Conservation (phyloP, 306 rosid species). For the Rubus idaeus region DNA sequence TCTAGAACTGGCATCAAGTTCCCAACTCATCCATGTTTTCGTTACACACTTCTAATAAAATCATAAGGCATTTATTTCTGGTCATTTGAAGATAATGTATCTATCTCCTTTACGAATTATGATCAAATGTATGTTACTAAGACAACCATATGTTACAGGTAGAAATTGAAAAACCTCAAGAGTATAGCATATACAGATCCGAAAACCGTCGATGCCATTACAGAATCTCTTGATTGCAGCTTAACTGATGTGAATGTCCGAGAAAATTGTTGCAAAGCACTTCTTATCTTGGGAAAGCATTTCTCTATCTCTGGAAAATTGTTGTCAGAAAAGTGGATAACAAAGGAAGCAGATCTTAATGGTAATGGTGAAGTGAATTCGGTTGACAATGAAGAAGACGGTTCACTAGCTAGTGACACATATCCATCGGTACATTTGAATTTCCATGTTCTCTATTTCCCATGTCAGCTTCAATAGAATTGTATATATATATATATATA, state of each 20-base stretch:
- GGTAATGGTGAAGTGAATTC: slow-evolving; percentile 23
- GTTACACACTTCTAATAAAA: not conserved
- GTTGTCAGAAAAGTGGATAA: slow-evolving; percentile 38
- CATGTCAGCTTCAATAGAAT: not conserved
- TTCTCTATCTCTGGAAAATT: slow-evolving; percentile 52
- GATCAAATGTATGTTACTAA: slow-evolving; percentile 13
- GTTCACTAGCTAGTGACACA: slow-evolving; percentile 23
- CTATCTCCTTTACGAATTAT: not conserved
- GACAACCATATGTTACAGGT: slow-evolving; percentile 38
- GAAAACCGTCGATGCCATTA: slow-evolving; percentile 59
- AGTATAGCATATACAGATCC: slow-evolving; percentile 50
- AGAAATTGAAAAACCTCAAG: slow-evolving; percentile 49
- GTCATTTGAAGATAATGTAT: not conserved
- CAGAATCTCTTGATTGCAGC: slow-evolving; percentile 63
- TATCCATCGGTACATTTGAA: slow-evolving; percentile 40
- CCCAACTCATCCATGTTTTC: not conserved
- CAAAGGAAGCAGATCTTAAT: slow-evolving; percentile 36
- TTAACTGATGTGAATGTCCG: slow-evolving; percentile 45
- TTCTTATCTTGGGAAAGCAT: slow-evolving; percentile 58
- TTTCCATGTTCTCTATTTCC: slow-evolving; percentile 13
- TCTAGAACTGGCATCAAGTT: not conserved
- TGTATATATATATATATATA: no score
- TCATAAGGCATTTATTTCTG: not conserved
- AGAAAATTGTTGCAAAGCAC: slow-evolving; percentile 60
- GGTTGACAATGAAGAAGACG: slow-evolving; percentile 35